A percentile compares a stretch with the other conserved stretches of the same genome.
These are phyloP conservation scores for Eimeria nieschulzi DNA, from an alignment of 169 alveolate genomes.

Conservation along the genomic window DNA sequence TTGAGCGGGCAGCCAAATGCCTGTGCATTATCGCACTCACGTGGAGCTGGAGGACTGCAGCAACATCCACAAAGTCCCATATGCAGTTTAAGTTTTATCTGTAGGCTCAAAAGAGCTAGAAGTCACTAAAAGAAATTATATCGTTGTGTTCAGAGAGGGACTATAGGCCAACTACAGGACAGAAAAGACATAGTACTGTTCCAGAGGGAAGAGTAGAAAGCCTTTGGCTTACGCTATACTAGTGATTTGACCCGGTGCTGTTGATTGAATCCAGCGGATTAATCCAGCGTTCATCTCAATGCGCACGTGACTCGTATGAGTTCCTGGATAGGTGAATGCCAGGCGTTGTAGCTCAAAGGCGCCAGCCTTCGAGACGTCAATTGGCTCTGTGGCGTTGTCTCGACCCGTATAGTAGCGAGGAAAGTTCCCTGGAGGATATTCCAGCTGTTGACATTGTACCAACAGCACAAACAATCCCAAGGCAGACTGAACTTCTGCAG, in stretches of 20 bases:
- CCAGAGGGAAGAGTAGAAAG: no score
- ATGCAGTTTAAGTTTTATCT: no score
- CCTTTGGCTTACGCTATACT: constrained; percentile 51
- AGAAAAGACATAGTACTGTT: no score
- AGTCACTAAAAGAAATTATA: no score
- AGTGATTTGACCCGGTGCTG: constrained; percentile 61
- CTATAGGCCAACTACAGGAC: no score
- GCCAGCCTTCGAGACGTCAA: constrained; percentile 51
- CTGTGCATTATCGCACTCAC: constrained; percentile 65
- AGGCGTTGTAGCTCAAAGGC: constrained; percentile 58
- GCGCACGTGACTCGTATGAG: constrained; percentile 50
- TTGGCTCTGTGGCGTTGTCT: constrained; percentile 27
- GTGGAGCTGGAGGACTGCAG: constrained; percentile 68
- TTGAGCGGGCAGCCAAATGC: constrained; percentile 62
- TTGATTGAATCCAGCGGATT: constrained; percentile 68
- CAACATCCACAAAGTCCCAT: neutral
- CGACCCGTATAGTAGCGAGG: constrained; percentile 54
- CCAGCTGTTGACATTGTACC: constrained; percentile 14
- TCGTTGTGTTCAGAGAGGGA: no score
- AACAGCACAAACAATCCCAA: neutral
- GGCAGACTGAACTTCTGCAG: neutral
- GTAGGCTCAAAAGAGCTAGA: no score
- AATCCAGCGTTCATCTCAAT: constrained; percentile 65
- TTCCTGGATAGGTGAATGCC: constrained; percentile 50
- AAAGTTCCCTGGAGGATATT: constrained; percentile 47